These are phyloP conservation scores for Westerdykella sp. DNA, from an alignment of 2,329 filamentous ascomycete species.

Conservation along the genomic window DNA sequence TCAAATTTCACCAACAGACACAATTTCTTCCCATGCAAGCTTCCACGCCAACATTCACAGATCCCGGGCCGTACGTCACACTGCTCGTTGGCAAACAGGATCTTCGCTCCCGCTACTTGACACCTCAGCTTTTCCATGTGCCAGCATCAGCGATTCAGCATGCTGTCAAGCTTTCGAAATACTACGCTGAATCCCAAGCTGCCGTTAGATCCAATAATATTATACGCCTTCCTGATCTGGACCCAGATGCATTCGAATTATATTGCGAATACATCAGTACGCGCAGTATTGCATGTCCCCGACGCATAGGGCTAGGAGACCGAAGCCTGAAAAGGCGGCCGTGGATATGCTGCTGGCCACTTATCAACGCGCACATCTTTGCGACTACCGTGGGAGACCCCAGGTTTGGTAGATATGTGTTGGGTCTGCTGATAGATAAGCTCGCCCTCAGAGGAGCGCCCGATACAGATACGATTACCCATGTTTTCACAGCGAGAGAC, in stretches of 20 bases:
- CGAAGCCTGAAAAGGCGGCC: neutral
- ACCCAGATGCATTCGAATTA: conserved; percentile 1
- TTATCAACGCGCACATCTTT: conserved; percentile 14
- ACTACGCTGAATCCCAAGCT: neutral
- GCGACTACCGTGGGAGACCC: conserved; percentile 6
- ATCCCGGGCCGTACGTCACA: neutral
- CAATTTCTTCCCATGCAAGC: no score
- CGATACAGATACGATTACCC: conserved; percentile 10
- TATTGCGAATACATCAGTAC: neutral
- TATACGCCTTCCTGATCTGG: neutral
- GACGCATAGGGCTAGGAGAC: no score
- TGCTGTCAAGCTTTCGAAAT: neutral
- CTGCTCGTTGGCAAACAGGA: conserved; percentile 1
- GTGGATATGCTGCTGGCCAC: conserved; percentile 9
- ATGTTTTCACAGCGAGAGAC: conserved; percentile 6
- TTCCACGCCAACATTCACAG: no score
- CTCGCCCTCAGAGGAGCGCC: conserved; percentile 2
- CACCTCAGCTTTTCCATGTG: neutral
- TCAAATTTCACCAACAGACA: no score
- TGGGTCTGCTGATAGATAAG: conserved; percentile 9
- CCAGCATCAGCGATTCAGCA: neutral
- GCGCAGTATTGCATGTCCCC: no score
- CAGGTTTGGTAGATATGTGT: conserved; percentile 10
- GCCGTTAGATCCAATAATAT: neutral
- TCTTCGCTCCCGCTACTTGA: neutral